Percentiles rank a stretch among this genome's conserved stretches.
Evolutionary conservation across 345 rosid genomes (phyloP).

Genomic region (Pistacia vera): DNA sequence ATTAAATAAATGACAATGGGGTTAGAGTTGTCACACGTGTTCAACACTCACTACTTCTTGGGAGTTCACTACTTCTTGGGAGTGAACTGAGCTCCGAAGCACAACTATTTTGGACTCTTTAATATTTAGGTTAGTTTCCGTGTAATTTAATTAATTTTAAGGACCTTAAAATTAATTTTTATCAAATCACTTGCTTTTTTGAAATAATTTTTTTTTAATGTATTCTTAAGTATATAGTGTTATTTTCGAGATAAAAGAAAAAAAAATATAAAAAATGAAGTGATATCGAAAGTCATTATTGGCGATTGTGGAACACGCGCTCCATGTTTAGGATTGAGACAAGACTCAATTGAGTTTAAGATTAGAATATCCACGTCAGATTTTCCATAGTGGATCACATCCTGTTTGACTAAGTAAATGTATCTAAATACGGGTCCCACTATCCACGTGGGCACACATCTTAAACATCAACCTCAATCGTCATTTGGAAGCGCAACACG

Average conservation of each 20-base stretch:
- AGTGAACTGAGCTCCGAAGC: not conserved
- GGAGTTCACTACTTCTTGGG: not conserved
- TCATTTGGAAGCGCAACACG: conserved; percentile 22
- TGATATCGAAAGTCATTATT: not conserved
- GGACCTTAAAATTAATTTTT: too few relatives aligned
- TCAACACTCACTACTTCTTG: not conserved
- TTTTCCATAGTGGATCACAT: conserved; percentile 3
- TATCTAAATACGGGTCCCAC: conserved; percentile 2
- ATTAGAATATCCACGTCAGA: conserved; percentile 26
- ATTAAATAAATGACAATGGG: too few relatives aligned
- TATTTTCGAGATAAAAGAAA: too few relatives aligned
- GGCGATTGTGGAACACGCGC: not conserved
- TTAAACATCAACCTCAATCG: too few relatives aligned
- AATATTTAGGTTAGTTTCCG: too few relatives aligned
- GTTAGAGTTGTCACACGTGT: not conserved
- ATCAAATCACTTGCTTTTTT: too few relatives aligned
- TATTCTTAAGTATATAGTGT: too few relatives aligned
- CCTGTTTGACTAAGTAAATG: conserved; percentile 21
- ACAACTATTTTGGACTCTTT: too few relatives aligned
- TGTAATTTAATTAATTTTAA: too few relatives aligned
- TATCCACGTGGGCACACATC: conserved; percentile 11
- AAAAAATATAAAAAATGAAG: too few relatives aligned
- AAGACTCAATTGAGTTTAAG: conserved; percentile 4
- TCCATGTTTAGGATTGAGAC: not conserved
- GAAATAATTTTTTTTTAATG: too few relatives aligned